phyloP scores from a whole-genome alignment of 108 stramenopile species.

The Cylindrotheca fusiformis region DNA sequence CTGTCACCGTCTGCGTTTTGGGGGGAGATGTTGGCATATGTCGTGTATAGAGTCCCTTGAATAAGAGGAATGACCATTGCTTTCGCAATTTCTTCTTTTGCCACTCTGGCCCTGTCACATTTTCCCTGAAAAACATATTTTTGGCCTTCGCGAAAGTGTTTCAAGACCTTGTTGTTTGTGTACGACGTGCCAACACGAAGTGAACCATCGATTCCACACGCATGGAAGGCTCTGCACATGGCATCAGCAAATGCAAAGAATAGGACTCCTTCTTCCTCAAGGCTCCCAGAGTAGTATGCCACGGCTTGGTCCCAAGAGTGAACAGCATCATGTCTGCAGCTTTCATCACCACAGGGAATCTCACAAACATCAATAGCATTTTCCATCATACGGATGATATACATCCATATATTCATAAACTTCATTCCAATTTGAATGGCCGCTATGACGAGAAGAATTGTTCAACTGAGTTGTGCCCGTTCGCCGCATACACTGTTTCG shows the following conservation, averaged over 20 bases:
- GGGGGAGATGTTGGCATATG: slow-evolving; percentile 25
- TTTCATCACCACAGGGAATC: slow-evolving; percentile 15
- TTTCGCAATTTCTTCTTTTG: slow-evolving; percentile 32
- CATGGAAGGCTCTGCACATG: slow-evolving; percentile 39
- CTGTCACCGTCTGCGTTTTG: slow-evolving; percentile 14
- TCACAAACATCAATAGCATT: slow-evolving; percentile 55
- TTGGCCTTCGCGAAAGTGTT: slow-evolving; percentile 43
- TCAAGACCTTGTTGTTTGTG: slow-evolving; percentile 39
- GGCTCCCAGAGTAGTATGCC: slow-evolving; percentile 52
- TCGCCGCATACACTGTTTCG: too few species aligned
- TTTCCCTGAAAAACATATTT: slow-evolving; percentile 27
- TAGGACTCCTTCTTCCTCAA: slow-evolving; percentile 41
- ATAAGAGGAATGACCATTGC: slow-evolving; percentile 58
- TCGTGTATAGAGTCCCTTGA: slow-evolving; percentile 49
- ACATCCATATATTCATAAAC: slow-evolving; percentile 56
- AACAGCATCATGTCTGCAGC: slow-evolving; percentile 41
- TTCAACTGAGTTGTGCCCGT: too few species aligned
- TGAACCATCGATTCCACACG: slow-evolving; percentile 36
- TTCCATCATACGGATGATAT: slow-evolving; percentile 59
- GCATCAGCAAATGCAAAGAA: slow-evolving; percentile 56
- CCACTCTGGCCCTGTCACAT: slow-evolving; percentile 35
- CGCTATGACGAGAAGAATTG: slow-evolving; percentile 14
- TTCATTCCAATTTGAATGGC: slow-evolving; percentile 45
- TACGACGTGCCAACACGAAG: slow-evolving; percentile 32
- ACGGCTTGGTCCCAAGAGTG: slow-evolving; percentile 75